Evolutionary conservation across 345 rosid genomes (phyloP).

Genomic region (Dipteronia dyeriana): DNA sequence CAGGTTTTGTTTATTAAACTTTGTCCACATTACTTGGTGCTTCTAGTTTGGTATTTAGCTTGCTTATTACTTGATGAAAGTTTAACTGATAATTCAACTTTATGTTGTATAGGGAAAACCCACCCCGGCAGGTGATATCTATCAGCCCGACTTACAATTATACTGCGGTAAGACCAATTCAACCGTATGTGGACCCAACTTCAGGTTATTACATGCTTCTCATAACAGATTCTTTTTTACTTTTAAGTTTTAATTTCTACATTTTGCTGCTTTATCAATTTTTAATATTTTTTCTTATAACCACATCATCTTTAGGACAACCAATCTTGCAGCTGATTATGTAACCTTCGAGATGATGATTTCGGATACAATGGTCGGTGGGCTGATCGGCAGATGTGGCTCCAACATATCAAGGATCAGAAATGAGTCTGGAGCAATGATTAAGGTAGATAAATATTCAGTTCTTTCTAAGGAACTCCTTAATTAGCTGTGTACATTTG

Average conservation of each 20-base stretch:
- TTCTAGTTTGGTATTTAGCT: background rate
- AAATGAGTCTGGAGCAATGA: constrained; percentile 60
- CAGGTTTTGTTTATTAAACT: constrained; percentile 34
- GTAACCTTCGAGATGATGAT: constrained; percentile 67
- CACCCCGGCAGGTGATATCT: constrained; percentile 64
- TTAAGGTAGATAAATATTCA: constrained; percentile 41
- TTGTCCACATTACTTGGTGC: background rate
- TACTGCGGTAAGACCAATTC: constrained; percentile 38
- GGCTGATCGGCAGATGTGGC: constrained; percentile 63
- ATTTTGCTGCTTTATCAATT: constrained; percentile 36
- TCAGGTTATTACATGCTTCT: constrained; percentile 49
- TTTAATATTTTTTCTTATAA: constrained; percentile 49
- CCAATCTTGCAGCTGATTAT: constrained; percentile 73
- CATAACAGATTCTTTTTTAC: background rate
- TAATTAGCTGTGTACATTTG: background rate
- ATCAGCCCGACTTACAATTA: constrained; percentile 61
- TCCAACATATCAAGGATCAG: constrained; percentile 73
- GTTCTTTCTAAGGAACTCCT: background rate
- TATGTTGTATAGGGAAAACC: constrained; percentile 47
- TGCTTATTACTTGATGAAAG: background rate
- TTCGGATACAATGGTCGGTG: constrained; percentile 59
- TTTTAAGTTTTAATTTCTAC: constrained; percentile 28
- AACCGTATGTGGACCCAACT: constrained; percentile 44
- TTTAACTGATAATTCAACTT: background rate
- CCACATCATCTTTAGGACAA: constrained; percentile 64